A percentile compares a stretch with the other conserved stretches of the same genome.
Conservation (phyloP, 768 basidiomycete species). For the Suillus decipiens region DNA sequence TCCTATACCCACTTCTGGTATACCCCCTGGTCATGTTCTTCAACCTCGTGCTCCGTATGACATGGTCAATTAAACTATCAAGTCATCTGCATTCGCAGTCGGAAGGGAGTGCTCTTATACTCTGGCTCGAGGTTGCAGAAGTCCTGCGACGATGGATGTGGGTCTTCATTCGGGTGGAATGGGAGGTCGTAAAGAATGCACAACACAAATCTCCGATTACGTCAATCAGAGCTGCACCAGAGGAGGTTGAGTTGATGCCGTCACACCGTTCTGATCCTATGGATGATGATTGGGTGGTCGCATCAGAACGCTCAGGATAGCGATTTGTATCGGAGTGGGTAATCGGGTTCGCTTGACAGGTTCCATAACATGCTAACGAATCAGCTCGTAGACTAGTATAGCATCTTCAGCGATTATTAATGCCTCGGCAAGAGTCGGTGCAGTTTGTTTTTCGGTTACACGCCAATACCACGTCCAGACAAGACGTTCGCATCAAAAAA, state of each 20-base stretch:
- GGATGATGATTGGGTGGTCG: constrained; percentile 21
- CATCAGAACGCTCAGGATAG: neutral
- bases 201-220: constrained; percentile 13
- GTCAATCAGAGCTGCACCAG: constrained; percentile 12
- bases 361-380: constrained; percentile 1
- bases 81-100: constrained; percentile 76
- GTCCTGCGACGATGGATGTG: constrained; percentile 93
- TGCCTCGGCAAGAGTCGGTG: neutral
- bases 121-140: constrained; percentile 90
- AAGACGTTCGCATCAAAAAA: neutral
- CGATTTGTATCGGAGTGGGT: constrained; percentile 18
- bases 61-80: constrained; percentile 91
- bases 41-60: constrained; percentile 87
- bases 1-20: constrained; percentile 78
- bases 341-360: constrained; percentile 1
- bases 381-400: neutral
- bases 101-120: constrained; percentile 84
- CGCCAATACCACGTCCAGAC: neutral
- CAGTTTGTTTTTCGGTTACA: neutral
- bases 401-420: neutral
- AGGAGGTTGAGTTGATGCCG: constrained; percentile 20
- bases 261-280: constrained; percentile 16
- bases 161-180: constrained; percentile 96
- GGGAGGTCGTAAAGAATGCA: constrained; percentile 80
- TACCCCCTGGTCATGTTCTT: constrained; percentile 84